Evolutionary conservation across 176 grass and related monocot species (phyloP), one percentile per base, ranked within the genome.

Genomic region (Oryza officinalis): DNA sequence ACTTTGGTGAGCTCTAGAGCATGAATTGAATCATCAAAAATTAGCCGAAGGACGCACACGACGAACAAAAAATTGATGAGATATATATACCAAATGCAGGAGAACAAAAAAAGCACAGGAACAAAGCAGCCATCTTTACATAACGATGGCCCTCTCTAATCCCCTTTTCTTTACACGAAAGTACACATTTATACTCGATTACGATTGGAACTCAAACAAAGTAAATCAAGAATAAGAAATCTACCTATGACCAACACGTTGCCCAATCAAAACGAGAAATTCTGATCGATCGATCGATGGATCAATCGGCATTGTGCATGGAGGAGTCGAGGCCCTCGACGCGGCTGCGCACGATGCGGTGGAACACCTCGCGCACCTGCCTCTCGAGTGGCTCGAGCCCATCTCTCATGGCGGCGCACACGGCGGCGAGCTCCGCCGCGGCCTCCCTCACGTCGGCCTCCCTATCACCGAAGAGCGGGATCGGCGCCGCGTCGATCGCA

Each of bases 341-440:
- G 17, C 97, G 97, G 93, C 91, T 96, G 66, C 91, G 85, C 52
- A 96, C 89, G 22, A 99, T 96, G 80, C 93, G 90, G 77, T 92
- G 93, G 88, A 99, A 99, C 10, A 99, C 93, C 84, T 96, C 93
- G 38, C 93, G 92, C 70, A 99, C 87, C 84, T 91, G 97, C 60
- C 69, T 87, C 43, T 99, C 91, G 35, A 96, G 86, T 0, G 93
- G 97, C 77, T 96, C 93, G 6, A 99, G 93, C 3, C 89, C 93
- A 0, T 90, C 93, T 80, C 92, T 87, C 82, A 96, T 83, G 35
- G 82, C 79, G 2, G 82, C 61, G 60, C 87, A 99, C 30, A 96
- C 70, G 22, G 89, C 81, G 2, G 86, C 70, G 11, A 99, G 86
- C 71, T 99, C 97, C 3, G 87, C 87, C 13, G 91, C 88, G 0